Base-by-base conservation (phyloP, 2,329 filamentous ascomycete species). In the Magnaporthales sp. region DNA sequence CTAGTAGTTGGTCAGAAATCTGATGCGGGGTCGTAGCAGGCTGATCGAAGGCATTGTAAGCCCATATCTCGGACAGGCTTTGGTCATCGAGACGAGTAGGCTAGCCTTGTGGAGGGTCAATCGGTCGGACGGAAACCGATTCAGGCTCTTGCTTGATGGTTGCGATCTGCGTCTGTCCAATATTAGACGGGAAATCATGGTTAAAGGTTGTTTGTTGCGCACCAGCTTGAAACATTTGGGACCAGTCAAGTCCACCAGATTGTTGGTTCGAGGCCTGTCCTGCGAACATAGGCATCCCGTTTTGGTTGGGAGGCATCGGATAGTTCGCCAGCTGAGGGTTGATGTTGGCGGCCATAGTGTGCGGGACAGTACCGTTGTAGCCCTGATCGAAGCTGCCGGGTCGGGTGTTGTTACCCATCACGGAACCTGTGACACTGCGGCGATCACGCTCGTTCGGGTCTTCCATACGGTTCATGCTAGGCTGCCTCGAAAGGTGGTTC, bases 221-320 rank as follows among this genome's bases (percentile, higher is more conserved):
- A 84, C 87, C 88, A 81, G 88, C 79, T 81, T 89, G 89, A 81
- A 91, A 91, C 87, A 92, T 90, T 76, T 89, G 85, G 74, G 89
- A 85, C 90, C 90, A 92, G 80, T 92, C 89, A 81, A 90, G 80
- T 81, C 84, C 64, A 58, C 63, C 79, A 76, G 83, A 81, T 79
- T 85, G 82, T 79, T 88, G 86, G 77, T 84, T 83, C 78, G 83
- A 79, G 78, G 84, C 84, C 72, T 85, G 84, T 75, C 80, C 81
- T 74, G 80, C 82, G 77, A 87, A 87, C 81, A 87, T 86, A 69
- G 84, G 83, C 82, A 88, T 84, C 74, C 86, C 86, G 74, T 86
- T 88, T 78, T 88, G 84, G 74, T 79, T 80, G 71, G 82, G 84
- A 67, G 84, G 83, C 84, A 89, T 84, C 78, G 80, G 88, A 79